Base-by-base conservation (phyloP, 2,329 filamentous ascomycete species). In the Emergomyces africanus region DNA sequence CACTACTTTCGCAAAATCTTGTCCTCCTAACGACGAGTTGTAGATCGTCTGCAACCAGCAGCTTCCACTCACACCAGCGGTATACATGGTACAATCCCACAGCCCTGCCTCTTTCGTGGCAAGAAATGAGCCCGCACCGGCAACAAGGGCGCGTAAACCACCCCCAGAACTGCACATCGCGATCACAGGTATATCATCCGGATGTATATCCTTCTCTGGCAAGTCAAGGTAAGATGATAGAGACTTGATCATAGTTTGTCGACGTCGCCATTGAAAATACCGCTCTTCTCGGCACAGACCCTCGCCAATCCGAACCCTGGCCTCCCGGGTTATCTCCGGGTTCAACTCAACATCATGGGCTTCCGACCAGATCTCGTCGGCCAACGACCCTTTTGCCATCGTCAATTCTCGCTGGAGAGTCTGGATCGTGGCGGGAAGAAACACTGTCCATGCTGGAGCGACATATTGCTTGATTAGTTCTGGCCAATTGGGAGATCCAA, bases 111-210 rank as follows among this genome's bases (percentile, higher is more conserved):
- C 88, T 61, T 90, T 84, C 0, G 90, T 82, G 2, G 90, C 91
- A 10, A 94, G 78, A 62, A 95, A 86, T 0, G 91, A 96, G 0
- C 92, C 91, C 0, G 90, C 86, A 3, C 92, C 91, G 1, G 94
- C 91, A 20, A 97, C 89, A 42, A 99, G 81, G 1, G 94, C 94
- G 56, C 94, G 81, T 53, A 99, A 74, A 0, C 94, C 94, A 59
- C 94, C 94, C 10, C 94, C 94, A 1, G 92, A 97, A 9, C 91
- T 91, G 66, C 92, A 96, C 77, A 97, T 86, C 44, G 92, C 92
- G 69, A 99, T 96, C 2, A 86, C 84, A 0, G 94, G 94, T 6
- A 97, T 86, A 74, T 99, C 94, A 53, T 96, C 90, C 0, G 90
- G 89, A 67, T 97, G 84, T n/a, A 99, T 84, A 2, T 92, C 87